Evolutionary conservation across 2,329 filamentous ascomycete genomes (phyloP).

Genomic region (Claviceps sp.): DNA sequence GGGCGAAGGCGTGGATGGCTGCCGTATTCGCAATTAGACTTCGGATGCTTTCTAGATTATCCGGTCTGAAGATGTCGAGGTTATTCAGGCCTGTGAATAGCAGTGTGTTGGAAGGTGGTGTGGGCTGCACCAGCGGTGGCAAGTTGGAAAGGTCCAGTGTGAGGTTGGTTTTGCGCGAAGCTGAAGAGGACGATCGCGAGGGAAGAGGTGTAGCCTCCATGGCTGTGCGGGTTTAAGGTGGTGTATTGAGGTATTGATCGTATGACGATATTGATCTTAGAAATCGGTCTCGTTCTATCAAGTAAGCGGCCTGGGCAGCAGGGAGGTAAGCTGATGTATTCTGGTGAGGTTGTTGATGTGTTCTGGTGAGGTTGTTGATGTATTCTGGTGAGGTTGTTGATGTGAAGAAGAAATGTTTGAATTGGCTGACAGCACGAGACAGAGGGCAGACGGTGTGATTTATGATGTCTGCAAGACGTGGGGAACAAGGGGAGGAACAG

Average conservation of each 20-base stretch:
- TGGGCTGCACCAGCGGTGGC: conserved; percentile 56
- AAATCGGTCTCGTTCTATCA: not conserved
- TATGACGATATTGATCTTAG: not conserved
- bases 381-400: not conserved
- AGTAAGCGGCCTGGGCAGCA: no score
- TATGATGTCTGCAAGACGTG: not conserved
- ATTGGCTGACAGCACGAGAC: not conserved
- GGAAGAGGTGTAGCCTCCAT: conserved; percentile 25
- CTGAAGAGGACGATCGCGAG: conserved; percentile 32
- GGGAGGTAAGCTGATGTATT: not conserved
- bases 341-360: not conserved
- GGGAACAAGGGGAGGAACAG: not conserved
- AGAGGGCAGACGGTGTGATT: not conserved
- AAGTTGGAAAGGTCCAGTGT: conserved; percentile 63
- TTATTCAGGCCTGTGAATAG: conserved; percentile 71
- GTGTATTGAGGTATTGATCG: conserved; percentile 1
- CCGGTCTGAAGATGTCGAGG: conserved; percentile 57
- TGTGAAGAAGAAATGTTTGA: not conserved
- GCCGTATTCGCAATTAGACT: conserved; percentile 57
- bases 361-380: not conserved
- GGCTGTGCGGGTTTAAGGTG: conserved; percentile 3
- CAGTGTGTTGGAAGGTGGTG: conserved; percentile 68
- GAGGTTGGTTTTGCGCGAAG: conserved; percentile 35
- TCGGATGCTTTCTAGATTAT: conserved; percentile 62
- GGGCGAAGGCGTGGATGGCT: conserved; percentile 63